Percentiles rank a stretch among this genome's conserved stretches.
These are phyloP conservation scores for Erigeron canadensis DNA, from an alignment of 129 eudicot species.

Conservation along the genomic window DNA sequence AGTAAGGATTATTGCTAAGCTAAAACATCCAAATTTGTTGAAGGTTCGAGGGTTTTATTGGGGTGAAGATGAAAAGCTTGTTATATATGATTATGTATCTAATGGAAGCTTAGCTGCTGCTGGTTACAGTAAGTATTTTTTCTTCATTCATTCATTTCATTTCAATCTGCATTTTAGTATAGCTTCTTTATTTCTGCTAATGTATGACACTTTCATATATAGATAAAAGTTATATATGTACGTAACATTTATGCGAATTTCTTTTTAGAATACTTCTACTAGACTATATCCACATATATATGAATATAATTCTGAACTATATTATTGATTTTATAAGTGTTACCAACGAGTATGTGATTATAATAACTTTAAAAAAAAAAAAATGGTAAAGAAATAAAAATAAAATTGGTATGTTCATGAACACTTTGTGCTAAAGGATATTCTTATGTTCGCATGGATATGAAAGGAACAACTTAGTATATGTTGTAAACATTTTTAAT, in stretches of 20 bases:
- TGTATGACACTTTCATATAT: not conserved
- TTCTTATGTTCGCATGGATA: not conserved
- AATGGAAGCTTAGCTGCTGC: conserved; percentile 86
- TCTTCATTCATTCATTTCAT: not conserved
- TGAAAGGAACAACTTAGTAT: too few relatives aligned
- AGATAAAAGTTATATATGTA: too few relatives aligned
- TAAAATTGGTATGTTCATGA: not conserved
- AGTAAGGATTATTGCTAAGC: conserved; percentile 54
- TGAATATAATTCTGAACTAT: too few relatives aligned
- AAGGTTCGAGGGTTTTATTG: conserved; percentile 81
- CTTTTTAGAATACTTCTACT: too few relatives aligned
- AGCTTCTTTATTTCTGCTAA: conserved; percentile 1
- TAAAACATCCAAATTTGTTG: conserved; percentile 74
- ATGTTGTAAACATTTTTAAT: not conserved
- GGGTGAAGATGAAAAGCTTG: conserved; percentile 91
- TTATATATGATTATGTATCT: conserved; percentile 74
- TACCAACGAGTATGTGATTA: too few relatives aligned
- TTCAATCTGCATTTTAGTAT: conserved; percentile 18
- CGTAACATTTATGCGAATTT: too few relatives aligned
- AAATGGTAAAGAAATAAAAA: too few relatives aligned
- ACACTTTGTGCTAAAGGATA: not conserved
- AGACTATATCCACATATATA: too few relatives aligned
- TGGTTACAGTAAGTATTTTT: conserved; percentile 67
- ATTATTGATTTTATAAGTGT: too few relatives aligned
- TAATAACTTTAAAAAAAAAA: too few relatives aligned